phyloP scores from a whole-genome alignment of 352 stramenopile species.

The Phytopythium litorale region DNA sequence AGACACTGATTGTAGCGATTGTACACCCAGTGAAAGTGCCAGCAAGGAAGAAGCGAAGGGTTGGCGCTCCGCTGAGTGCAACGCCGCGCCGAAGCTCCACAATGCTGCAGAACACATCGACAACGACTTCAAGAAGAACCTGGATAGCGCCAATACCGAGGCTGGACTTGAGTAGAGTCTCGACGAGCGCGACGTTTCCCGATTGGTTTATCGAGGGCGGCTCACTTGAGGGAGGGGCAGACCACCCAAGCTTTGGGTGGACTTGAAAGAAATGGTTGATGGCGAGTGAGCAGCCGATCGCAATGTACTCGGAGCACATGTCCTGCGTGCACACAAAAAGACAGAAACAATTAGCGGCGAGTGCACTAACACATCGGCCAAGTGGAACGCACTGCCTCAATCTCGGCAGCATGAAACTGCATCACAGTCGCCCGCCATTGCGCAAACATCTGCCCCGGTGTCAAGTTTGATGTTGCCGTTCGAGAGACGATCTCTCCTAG shows the following conservation, averaged over 20 bases:
- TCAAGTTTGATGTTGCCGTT: not conserved
- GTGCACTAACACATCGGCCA: not conserved
- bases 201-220: not conserved
- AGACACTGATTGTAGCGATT: slow-evolving; percentile 4
- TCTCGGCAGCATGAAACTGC: slow-evolving; percentile 16
- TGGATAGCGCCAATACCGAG: slow-evolving; percentile 8
- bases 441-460: not conserved
- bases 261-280: slow-evolving; percentile 21
- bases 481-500: not conserved
- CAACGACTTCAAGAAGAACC: slow-evolving; percentile 18
- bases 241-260: slow-evolving; percentile 18
- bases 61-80: slow-evolving; percentile 8
- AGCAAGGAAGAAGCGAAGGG: slow-evolving; percentile 11
- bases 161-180: not conserved
- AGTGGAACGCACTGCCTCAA: slow-evolving; percentile 4
- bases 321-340: slow-evolving; percentile 3
- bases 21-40: slow-evolving; percentile 12
- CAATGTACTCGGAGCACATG: slow-evolving; percentile 41
- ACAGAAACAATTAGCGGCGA: not conserved
- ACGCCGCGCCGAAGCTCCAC: slow-evolving; percentile 22
- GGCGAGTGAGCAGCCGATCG: slow-evolving; percentile 23
- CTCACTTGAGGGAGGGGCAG: not conserved
- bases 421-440: slow-evolving; percentile 4
- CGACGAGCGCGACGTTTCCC: not conserved
- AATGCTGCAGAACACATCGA: slow-evolving; percentile 20